Evolutionary conservation across 768 basidiomycete genomes (phyloP).

Genomic region (Rhizopogon roseolus): DNA sequence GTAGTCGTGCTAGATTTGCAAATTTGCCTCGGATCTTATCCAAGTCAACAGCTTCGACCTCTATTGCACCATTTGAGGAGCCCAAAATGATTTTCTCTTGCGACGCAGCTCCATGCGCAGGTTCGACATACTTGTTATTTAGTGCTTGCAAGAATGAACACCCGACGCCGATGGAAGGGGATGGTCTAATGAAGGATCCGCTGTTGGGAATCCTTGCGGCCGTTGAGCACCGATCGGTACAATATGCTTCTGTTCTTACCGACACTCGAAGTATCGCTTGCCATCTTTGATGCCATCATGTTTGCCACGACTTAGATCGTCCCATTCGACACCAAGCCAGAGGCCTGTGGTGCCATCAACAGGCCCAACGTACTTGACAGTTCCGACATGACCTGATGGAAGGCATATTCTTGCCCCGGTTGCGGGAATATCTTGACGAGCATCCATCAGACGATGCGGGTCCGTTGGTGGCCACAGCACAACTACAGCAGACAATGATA

Average conservation of each 20-base stretch:
- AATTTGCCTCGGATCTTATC: constrained; percentile 75
- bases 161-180: constrained; percentile 52
- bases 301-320: constrained; percentile 78
- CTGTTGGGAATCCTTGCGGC: constrained; percentile 48
- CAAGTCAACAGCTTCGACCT: constrained; percentile 81
- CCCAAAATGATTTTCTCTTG: constrained; percentile 70
- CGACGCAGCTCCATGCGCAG: constrained; percentile 42
- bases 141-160: constrained; percentile 73
- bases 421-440: not conserved
- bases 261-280: constrained; percentile 71
- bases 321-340: constrained; percentile 99
- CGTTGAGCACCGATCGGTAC: constrained; percentile 4
- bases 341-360: constrained; percentile 58
- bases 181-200: constrained; percentile 80
- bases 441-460: not conserved
- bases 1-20: constrained; percentile 57
- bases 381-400: constrained; percentile 51
- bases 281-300: constrained; percentile 83
- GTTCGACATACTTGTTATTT: constrained; percentile 71
- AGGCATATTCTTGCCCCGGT: constrained; percentile 51
- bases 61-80: constrained; percentile 76
- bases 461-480: not conserved
- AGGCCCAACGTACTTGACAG: constrained; percentile 62
- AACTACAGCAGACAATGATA: not conserved
- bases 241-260: constrained; percentile 36